Conservation (phyloP, 2,329 filamentous ascomycete species). For the Verticillium longisporum region DNA sequence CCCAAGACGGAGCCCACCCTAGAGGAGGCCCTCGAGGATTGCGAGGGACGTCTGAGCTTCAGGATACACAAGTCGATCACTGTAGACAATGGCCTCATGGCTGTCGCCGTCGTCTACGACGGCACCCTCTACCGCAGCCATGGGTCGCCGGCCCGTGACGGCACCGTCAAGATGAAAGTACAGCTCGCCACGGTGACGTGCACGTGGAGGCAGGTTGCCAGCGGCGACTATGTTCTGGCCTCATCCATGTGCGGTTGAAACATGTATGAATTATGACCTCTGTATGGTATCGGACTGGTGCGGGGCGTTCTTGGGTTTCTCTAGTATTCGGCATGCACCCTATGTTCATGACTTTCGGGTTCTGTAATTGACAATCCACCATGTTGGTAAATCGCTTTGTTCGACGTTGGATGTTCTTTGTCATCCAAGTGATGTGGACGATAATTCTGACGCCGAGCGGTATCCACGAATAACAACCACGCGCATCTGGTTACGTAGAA, state of each 20-base stretch:
- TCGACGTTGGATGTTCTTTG: too few species aligned
- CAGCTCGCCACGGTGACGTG: slow-evolving; percentile 20
- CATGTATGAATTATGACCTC: neutral
- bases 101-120: slow-evolving; percentile 25
- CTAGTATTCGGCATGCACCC: neutral
- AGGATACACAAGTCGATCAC: slow-evolving; percentile 23
- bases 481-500: too few species aligned
- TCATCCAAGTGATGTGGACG: too few species aligned
- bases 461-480: too few species aligned
- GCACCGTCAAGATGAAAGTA: slow-evolving; percentile 17
- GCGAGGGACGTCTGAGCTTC: slow-evolving; percentile 20
- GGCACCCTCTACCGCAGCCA: slow-evolving; percentile 19
- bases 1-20: slow-evolving; percentile 20
- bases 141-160: slow-evolving; percentile 9
- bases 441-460: too few species aligned
- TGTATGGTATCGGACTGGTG: neutral
- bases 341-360: too few species aligned
- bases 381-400: too few species aligned
- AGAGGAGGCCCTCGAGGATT: slow-evolving; percentile 19
- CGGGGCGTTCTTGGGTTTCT: neutral
- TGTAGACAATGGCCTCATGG: slow-evolving; percentile 31
- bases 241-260: slow-evolving; percentile 9
- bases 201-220: slow-evolving; percentile 27
- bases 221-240: slow-evolving; percentile 23
- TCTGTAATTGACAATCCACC: too few species aligned